phyloP scores from a whole-genome alignment of 768 basidiomycete species.

The Termitomyces sp. region DNA sequence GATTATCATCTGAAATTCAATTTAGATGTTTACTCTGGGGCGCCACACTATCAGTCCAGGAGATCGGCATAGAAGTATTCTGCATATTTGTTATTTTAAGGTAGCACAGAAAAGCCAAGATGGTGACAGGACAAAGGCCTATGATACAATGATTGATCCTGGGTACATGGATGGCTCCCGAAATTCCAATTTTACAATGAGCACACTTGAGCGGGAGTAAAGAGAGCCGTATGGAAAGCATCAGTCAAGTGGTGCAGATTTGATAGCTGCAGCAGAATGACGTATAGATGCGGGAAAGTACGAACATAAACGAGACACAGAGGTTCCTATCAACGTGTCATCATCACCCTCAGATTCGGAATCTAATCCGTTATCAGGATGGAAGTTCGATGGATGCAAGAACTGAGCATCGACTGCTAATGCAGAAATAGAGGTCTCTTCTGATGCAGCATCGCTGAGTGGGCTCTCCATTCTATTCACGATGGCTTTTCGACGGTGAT shows the following conservation, averaged over 20 bases:
- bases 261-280: background rate
- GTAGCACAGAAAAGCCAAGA: background rate
- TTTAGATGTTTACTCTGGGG: background rate
- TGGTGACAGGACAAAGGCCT: background rate
- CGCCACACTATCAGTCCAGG: background rate
- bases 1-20: background rate
- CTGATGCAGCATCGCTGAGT: conserved; percentile 1
- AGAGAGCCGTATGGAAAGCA: background rate
- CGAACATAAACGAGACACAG: background rate
- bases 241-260: background rate
- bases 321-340: background rate
- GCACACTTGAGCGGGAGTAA: background rate
- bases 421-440: background rate
- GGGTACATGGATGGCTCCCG: background rate
- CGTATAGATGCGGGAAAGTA: background rate
- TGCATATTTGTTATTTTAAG: background rate
- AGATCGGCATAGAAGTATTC: background rate
- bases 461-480: background rate
- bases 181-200: background rate
- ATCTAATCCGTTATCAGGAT: background rate
- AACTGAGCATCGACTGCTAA: background rate
- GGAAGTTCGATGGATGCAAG: background rate
- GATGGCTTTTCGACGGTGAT: background rate
- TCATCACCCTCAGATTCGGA: background rate
- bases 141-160: background rate